Evolutionary conservation across 768 basidiomycete genomes (phyloP).

Genomic region (Neoboletus magnificus): DNA sequence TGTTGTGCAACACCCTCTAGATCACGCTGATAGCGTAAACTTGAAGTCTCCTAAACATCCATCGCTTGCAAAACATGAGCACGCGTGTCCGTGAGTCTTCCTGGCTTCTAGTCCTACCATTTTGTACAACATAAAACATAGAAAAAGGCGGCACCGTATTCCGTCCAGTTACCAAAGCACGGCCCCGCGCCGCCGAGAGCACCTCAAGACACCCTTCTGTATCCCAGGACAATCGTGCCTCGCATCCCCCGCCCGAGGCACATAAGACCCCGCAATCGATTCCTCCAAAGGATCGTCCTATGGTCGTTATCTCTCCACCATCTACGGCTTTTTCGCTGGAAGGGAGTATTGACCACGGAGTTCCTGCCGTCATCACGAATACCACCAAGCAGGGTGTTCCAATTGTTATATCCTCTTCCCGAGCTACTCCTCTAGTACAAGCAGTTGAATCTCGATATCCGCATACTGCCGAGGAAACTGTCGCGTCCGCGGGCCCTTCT

Average conservation of each 20-base stretch:
- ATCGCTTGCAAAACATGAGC: slow-evolving; percentile 33
- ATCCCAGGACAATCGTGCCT: slow-evolving; percentile 13
- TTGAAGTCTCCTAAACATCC: neutral
- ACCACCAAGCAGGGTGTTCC: slow-evolving; percentile 13
- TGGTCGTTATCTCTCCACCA: neutral
- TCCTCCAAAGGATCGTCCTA: neutral
- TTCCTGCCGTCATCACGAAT: neutral
- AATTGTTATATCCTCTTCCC: slow-evolving; percentile 19
- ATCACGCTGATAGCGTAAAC: neutral
- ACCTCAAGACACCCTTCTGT: slow-evolving; percentile 13
- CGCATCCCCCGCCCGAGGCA: slow-evolving; percentile 7
- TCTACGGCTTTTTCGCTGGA: slow-evolving; percentile 6
- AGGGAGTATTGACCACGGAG: neutral
- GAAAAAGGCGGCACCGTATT: slow-evolving; percentile 74
- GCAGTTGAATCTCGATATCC: neutral
- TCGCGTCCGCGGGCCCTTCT: neutral
- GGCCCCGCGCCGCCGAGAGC: slow-evolving; percentile 40
- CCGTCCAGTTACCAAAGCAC: slow-evolving; percentile 59
- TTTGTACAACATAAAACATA: slow-evolving; percentile 23
- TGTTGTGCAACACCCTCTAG: slow-evolving; percentile 17
- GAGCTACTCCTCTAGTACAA: slow-evolving; percentile 5
- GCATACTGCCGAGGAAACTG: neutral
- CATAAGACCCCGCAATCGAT: neutral
- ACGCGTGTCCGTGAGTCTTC: slow-evolving; percentile 58
- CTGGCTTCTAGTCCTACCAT: neutral